Evolutionary conservation across 192 early-diverging fungal species (phyloP).

Genomic region (Paraglomus occultum): DNA sequence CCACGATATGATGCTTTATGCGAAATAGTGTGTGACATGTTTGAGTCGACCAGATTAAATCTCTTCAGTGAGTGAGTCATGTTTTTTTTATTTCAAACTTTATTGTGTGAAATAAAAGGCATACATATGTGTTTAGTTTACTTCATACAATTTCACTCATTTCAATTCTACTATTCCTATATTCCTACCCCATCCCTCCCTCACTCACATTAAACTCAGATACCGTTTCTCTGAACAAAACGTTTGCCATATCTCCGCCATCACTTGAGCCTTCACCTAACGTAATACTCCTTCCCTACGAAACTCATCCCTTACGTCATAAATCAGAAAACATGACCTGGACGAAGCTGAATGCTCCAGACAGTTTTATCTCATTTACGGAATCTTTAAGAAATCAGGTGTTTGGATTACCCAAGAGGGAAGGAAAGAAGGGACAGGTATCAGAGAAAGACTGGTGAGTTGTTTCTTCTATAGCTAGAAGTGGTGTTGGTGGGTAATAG

Average conservation of each 20-base stretch:
- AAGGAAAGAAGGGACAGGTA: conserved; percentile 40
- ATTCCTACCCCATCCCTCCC: too few species aligned
- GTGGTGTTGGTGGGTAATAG: too few species aligned
- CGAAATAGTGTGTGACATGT: conserved; percentile 17
- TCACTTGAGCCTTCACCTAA: conserved; percentile 22
- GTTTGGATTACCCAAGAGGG: conserved; percentile 36
- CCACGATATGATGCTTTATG: conserved; percentile 22
- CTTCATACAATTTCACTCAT: too few species aligned
- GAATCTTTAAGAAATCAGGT: conserved; percentile 36
- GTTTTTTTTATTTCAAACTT: too few species aligned
- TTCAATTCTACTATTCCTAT: too few species aligned
- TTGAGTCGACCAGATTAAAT: conserved; percentile 37
- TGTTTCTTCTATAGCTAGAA: neutral
- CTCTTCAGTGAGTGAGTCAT: conserved; percentile 28
- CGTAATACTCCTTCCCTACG: conserved; percentile 37
- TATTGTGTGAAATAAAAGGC: too few species aligned
- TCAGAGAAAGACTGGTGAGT: conserved; percentile 47
- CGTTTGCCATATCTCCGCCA: conserved; percentile 28
- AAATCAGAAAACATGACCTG: neutral
- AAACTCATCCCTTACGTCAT: neutral
- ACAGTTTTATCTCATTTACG: conserved; percentile 28
- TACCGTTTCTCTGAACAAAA: conserved; percentile 31
- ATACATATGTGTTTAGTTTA: too few species aligned
- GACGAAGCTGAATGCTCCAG: conserved; percentile 29
- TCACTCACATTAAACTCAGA: conserved; percentile 10